Base-by-base conservation (phyloP, 2,329 filamentous ascomycete species). In the Monascus ruber region DNA sequence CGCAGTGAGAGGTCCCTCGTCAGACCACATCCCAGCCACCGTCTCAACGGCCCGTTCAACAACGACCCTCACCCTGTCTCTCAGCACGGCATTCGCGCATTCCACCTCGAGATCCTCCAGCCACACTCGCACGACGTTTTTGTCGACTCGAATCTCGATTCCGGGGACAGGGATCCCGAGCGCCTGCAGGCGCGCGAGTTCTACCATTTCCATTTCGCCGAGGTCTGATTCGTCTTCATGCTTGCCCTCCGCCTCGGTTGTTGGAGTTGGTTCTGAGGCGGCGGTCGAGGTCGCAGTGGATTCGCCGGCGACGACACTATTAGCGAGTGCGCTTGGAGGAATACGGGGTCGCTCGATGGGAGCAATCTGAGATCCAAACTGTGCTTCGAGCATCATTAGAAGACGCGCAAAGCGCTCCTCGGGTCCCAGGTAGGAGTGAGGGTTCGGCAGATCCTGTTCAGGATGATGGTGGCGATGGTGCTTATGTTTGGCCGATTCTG, bases 331-430 rank as follows among this genome's bases (percentile, higher is more conserved):
- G 31, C 56, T 47, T 1, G 47, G 35, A 6, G 39, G 59, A 31
- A 66, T 51, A 59, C 59, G 79, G 74, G 43, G 86, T 67, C 54
- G 67, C 24, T 80, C 74, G 48, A 96, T 83, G 4, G 89, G 87
- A 0, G 75, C 71, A 41, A 96, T 79, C 43, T 85, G 81, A 47
- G 91, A 81, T 45, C 91, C 91, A 56, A 98, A 98, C 60, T 98
- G 91, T 2, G 88, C 85, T 69, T 98, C 91, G 9, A 98, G 80
- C 69, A 98, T 94, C 78, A 94, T 85, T 65, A 93, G 83, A 17
- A 98, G 77, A 28, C 89, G 81, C 46, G 82, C 77, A 32, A 96
- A 78, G 32, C 85, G 82, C 50, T 94, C 85, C 34, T 81, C 72
- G 0, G 87, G 72, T 6, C 74, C 74, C 33, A 86, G 64, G 34